Evolutionary conservation across 768 basidiomycete genomes (phyloP).

Genomic region (Termitomyces sp.): DNA sequence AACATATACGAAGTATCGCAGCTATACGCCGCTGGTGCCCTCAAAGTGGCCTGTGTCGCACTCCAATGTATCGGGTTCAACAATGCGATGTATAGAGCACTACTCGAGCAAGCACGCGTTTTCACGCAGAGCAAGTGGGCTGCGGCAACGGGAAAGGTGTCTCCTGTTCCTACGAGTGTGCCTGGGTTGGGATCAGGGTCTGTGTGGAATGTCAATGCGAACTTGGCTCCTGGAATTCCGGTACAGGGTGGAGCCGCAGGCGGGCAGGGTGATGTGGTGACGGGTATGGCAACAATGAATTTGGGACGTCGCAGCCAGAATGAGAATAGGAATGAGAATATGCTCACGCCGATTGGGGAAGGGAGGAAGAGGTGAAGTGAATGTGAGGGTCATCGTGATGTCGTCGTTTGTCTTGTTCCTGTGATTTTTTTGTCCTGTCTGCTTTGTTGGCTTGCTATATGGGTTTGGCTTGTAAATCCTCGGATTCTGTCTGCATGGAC

Average conservation of each 20-base stretch:
- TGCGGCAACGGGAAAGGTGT: conserved; percentile 5
- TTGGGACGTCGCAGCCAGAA: conserved; percentile 16
- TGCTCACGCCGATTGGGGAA: conserved; percentile 13
- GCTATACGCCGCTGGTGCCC: conserved; percentile 68
- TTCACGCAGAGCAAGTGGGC: conserved; percentile 39
- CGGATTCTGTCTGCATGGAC: neutral
- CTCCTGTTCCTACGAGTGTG: conserved; percentile 9
- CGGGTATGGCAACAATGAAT: conserved; percentile 12
- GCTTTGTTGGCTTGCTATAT: neutral
- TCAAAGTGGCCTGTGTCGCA: conserved; percentile 70
- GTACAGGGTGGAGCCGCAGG: neutral
- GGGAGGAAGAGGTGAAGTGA: conserved; percentile 13
- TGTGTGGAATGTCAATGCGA: conserved; percentile 12
- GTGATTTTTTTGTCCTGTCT: neutral
- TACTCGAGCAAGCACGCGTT: conserved; percentile 61
- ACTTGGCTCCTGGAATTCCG: neutral
- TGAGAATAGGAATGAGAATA: conserved; percentile 19
- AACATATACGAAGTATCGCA: conserved; percentile 73
- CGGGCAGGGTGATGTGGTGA: conserved; percentile 10
- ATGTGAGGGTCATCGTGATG: too few relatives aligned
- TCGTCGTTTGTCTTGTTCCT: neutral
- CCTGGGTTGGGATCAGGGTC: conserved; percentile 12
- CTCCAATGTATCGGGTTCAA: conserved; percentile 79
- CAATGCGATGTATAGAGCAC: conserved; percentile 55
- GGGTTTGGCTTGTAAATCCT: neutral